A percentile compares a stretch with the other conserved stretches of the same genome.
These are phyloP conservation scores for Coemansia furcata DNA, from an alignment of 192 early-diverging fungal species.

Conservation along the genomic window DNA sequence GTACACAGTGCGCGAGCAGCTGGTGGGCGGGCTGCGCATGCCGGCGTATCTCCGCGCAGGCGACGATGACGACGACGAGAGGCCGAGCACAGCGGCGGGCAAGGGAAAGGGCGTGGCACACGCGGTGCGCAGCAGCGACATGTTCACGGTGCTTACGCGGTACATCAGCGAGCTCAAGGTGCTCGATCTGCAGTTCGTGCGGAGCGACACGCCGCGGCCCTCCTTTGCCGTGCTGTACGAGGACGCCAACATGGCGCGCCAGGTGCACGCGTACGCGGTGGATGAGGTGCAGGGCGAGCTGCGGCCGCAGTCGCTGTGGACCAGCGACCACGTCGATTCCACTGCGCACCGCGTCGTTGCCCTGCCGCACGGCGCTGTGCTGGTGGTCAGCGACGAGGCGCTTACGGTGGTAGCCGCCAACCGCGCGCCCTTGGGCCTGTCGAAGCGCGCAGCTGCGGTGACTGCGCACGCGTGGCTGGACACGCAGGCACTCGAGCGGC, in stretches of 20 bases:
- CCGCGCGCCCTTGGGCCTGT: conserved; percentile 1
- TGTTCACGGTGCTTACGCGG: conserved; percentile 24
- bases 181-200: conserved; percentile 39
- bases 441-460: conserved; percentile 36
- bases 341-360: conserved; percentile 21
- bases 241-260: conserved; percentile 37
- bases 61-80: background rate
- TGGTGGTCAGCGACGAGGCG: conserved; percentile 35
- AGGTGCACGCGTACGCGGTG: conserved; percentile 33
- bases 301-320: conserved; percentile 20
- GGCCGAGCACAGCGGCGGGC: background rate
- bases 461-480: conserved; percentile 59
- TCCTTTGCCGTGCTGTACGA: conserved; percentile 42
- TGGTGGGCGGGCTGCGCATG: conserved; percentile 10
- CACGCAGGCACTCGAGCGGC: conserved; percentile 50
- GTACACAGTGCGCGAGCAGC: conserved; percentile 23
- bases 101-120: conserved; percentile 44
- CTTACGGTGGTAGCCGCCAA: conserved; percentile 13
- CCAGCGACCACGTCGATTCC: conserved; percentile 18
- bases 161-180: conserved; percentile 46
- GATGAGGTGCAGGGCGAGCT: conserved; percentile 12
- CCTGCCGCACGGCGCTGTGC: conserved; percentile 15
- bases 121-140: conserved; percentile 28
- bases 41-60: conserved; percentile 16
- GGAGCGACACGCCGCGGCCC: background rate